Percentiles rank a stretch among this genome's conserved stretches.
These are phyloP conservation scores for Irpex rosettiformis DNA, from an alignment of 1,284 basidiomycete species.

Conservation along the genomic window DNA sequence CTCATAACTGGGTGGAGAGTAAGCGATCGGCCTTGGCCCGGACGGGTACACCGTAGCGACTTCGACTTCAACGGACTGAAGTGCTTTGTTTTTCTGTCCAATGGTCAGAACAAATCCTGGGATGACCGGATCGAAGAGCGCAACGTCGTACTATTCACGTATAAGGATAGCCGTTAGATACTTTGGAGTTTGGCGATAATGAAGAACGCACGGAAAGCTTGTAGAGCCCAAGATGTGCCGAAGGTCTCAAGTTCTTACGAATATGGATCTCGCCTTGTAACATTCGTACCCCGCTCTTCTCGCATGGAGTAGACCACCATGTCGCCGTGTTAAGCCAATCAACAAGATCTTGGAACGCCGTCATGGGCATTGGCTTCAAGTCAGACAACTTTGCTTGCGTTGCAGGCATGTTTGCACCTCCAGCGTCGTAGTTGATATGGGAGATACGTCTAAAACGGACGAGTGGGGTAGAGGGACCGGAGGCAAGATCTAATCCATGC, in stretches of 20 bases:
- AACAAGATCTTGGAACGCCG: neutral
- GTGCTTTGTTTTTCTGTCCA: neutral
- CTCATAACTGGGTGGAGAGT: constrained; percentile 7
- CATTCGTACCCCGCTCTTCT: neutral
- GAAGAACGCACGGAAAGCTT: neutral
- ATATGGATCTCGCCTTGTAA: constrained; percentile 7
- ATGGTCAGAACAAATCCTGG: neutral
- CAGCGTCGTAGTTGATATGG: constrained; percentile 4
- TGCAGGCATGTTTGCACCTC: neutral
- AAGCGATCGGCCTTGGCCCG: constrained; percentile 4
- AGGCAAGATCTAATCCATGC: constrained; percentile 5
- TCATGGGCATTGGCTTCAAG: neutral
- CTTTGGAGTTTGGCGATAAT: neutral
- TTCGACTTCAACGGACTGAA: neutral
- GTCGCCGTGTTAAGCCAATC: constrained; percentile 4
- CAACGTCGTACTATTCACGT: constrained; percentile 1
- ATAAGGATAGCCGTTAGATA: neutral
- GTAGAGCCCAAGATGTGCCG: constrained; percentile 5
- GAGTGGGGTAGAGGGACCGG: neutral
- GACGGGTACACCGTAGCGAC: constrained; percentile 7
- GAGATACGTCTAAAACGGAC: constrained; percentile 3
- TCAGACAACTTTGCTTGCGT: neutral
- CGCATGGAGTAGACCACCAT: constrained; percentile 6
- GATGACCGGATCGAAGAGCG: neutral
- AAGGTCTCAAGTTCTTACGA: neutral